Evolutionary conservation across 129 eudicot genomes (phyloP), one percentile per base, ranked within the genome.

Genomic region (Gnaphalium uliginosum): DNA sequence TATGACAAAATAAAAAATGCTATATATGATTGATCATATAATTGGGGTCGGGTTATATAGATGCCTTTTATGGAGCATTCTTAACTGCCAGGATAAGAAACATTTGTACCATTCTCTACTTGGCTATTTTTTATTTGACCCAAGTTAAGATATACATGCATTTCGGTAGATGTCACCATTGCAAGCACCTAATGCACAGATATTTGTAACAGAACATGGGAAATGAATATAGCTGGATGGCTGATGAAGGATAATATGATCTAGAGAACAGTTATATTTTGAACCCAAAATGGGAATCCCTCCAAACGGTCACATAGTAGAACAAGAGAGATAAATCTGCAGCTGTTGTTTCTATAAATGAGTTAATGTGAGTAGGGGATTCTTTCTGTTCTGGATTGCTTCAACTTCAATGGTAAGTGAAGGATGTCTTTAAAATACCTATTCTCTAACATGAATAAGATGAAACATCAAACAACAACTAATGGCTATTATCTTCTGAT

Each of bases 271-370:
- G 17, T 66, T 37, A 10, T 23, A 66, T 51, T 17, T 48, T n/a
- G 43, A 25, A 70, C 25, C 73, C 35, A 69, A 70, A 70, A 70
- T 10, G 9, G 61, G 10, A 71, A 51, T 71, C 63, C 75, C 43
- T 71, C 19, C 6, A 32, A 29, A 71, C 43, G 18, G 24, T 66
- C 51, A 66, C 63, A 71, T 18, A 51, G 30, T 30, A 71, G 71
- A 71, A 71, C 75, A 27, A 51, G 63, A 19, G 25, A 54, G 8
- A 13, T 26, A 15, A 50, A 50, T 53, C 63, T 48, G 50, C 41
- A 48, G 64, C 72, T 71, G 33, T 26, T 60, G 64, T 72, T 72
- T 72, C 61, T 73, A 79, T 79, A 64, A 79, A 65, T 65, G 78
- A 77, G 81, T 68, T 53, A 53, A 76, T 23, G 57, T 66, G 66